These are phyloP conservation scores for Podospora appendiculata DNA, from an alignment of 495 filamentous ascomycete genomes.

Conservation along the genomic window DNA sequence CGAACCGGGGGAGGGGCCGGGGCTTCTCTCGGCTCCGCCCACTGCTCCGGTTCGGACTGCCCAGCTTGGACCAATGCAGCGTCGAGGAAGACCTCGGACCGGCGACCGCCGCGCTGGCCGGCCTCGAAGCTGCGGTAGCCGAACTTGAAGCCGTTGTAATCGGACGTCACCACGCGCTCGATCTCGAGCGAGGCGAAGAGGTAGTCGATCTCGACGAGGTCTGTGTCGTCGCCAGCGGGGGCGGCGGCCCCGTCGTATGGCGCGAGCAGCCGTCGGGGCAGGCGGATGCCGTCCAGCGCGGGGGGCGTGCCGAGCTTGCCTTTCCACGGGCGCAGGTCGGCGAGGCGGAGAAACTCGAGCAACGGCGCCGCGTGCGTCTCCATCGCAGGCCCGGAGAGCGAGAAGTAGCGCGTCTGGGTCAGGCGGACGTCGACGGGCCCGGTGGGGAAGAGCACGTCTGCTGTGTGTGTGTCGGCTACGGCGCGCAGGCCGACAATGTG, in stretches of 20 bases:
- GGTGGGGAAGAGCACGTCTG: conserved; percentile 27
- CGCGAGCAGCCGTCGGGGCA: conserved; percentile 17
- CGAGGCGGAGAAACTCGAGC: conserved; percentile 26
- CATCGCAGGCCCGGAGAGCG: conserved; percentile 10
- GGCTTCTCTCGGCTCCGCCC: no score
- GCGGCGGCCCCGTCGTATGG: no score
- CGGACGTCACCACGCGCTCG: conserved; percentile 24
- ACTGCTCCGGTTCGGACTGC: no score
- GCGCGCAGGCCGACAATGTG: conserved; percentile 14
- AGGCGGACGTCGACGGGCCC: conserved; percentile 32
- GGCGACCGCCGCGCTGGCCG: conserved; percentile 31
- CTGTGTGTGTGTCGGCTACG: conserved; percentile 6
- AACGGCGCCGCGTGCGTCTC: conserved; percentile 17
- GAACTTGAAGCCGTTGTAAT: conserved; percentile 29
- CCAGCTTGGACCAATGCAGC: conserved; percentile 14
- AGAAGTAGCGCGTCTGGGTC: conserved; percentile 24
- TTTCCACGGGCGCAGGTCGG: conserved; percentile 24
- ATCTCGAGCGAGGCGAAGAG: conserved; percentile 39
- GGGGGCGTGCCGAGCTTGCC: conserved; percentile 31
- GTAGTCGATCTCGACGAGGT: conserved; percentile 31
- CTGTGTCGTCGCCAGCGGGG: not conserved
- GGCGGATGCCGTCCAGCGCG: conserved; percentile 21
- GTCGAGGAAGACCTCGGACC: conserved; percentile 36
- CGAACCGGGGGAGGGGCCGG: no score
- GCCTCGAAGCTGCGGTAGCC: conserved; percentile 37